Evolutionary conservation across 2,329 filamentous ascomycete species (phyloP).

Genomic region (Hypoxylon sp.): DNA sequence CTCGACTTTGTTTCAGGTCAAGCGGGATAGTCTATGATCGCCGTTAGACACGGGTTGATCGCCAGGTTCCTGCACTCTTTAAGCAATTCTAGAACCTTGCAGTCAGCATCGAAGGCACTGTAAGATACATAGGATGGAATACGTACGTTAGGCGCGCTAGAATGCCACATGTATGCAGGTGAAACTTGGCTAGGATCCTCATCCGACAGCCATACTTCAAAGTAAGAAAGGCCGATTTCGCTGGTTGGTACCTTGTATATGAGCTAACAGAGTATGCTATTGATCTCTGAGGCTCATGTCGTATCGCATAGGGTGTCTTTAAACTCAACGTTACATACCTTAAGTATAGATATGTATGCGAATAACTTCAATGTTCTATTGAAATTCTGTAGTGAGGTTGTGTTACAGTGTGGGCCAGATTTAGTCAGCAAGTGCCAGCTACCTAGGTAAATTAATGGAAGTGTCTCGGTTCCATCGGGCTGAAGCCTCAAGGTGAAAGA

Average conservation of each 20-base stretch:
- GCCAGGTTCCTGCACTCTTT: constrained; percentile 13
- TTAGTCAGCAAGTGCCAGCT: constrained; percentile 29
- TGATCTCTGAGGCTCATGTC: constrained; percentile 10
- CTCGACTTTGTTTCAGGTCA: constrained; percentile 33
- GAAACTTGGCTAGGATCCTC: constrained; percentile 21
- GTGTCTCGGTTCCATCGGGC: constrained; percentile 6
- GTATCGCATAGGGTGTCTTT: constrained; percentile 1
- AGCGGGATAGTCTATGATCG: constrained; percentile 25
- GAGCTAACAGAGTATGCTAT: constrained; percentile 5
- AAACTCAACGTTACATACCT: constrained; percentile 26
- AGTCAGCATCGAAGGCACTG: constrained; percentile 20
- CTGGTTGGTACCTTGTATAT: constrained; percentile 9
- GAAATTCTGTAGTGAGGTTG: constrained; percentile 13
- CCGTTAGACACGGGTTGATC: constrained; percentile 21
- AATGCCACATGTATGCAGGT: constrained; percentile 10
- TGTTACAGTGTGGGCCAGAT: constrained; percentile 9
- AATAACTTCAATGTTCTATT: constrained; percentile 17
- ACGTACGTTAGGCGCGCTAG: constrained; percentile 27
- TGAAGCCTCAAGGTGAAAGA: constrained; percentile 10
- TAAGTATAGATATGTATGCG: constrained; percentile 16
- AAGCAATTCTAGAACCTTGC: constrained; percentile 36
- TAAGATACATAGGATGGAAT: constrained; percentile 37
- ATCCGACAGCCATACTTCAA: constrained; percentile 8
- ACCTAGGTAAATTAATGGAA: constrained; percentile 25
- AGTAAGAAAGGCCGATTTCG: constrained; percentile 12